Base-by-base conservation (phyloP, 2,329 filamentous ascomycete species). In the Colletotrichum sp. region DNA sequence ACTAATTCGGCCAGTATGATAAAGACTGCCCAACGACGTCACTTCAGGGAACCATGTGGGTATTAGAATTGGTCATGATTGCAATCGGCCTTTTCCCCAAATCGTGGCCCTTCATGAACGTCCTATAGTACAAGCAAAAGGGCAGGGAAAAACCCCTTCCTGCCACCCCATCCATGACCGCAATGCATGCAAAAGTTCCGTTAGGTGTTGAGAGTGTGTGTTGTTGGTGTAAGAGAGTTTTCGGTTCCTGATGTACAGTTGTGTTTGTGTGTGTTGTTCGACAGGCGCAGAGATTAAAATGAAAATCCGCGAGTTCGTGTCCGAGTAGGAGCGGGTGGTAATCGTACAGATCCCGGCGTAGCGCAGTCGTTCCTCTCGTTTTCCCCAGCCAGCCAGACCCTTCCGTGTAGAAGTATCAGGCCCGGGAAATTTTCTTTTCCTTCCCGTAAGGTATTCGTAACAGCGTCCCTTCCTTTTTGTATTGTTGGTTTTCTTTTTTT, bases 71-170 rank as follows among this genome's bases (percentile, higher is more conserved):
- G 65, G 36, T 76, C 70, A 73, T 76, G 70, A 76, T 65, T 76
- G 73, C 70, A 73, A 73, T 27, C n/a, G 73, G 70, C 59, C 57
- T 72, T 75, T 59, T 25, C n/a, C 29, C 73, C 73, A 27, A 65
- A 25, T 62, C 69, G 64, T 59, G 44, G 73, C 73, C 44, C 70
- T 69, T 76, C 73, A 76, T 73, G 73, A 76, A 69, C 30, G 61
- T 76, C 73, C 70, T 76, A 76, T 76, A 76, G 63, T 76, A 76
- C 73, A 76, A 69, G 70, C 73, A 76, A 64, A 73, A 69, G 36
- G 73, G 73, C 73, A 76, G 73, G 73, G 64, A 69, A 76, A 73
- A 34, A 12, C 70, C 72, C 64, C 70, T 69, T 76, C 73, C 73
- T 69, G 73, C 73, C 73, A 62, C 66, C 70, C 70, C 73, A 67